Conservation (phyloP, 2,329 filamentous ascomycete genomes). For the Colletotrichum sojae region DNA sequence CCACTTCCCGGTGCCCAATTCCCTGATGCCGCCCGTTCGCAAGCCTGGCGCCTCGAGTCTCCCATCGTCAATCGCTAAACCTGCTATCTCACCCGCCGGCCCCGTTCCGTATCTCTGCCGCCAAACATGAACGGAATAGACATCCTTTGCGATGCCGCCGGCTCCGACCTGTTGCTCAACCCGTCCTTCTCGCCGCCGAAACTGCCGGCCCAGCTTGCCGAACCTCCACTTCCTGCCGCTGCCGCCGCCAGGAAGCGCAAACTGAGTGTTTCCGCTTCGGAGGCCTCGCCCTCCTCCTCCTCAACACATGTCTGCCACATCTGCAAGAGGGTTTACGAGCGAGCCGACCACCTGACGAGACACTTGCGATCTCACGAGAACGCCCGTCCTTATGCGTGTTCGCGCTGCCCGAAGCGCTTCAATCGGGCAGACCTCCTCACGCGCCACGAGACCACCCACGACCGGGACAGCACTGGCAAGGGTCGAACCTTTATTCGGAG, state of each 20-base stretch:
- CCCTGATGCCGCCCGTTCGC: slow-evolving; percentile 24
- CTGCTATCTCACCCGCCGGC: slow-evolving; percentile 7
- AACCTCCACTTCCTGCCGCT: slow-evolving; percentile 19
- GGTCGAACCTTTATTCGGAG: slow-evolving; percentile 34
- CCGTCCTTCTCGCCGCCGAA: slow-evolving; percentile 27
- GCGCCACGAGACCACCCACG: slow-evolving; percentile 38
- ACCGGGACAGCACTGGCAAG: slow-evolving; percentile 37
- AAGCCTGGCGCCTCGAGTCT: slow-evolving; percentile 13
- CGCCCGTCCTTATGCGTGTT: slow-evolving; percentile 36
- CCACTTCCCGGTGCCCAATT: slow-evolving; percentile 36
- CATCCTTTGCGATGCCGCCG: slow-evolving; percentile 38
- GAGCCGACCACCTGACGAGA: slow-evolving; percentile 37
- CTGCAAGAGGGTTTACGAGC: slow-evolving; percentile 35
- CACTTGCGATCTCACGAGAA: slow-evolving; percentile 39
- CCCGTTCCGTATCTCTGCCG: neutral
- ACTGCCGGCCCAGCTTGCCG: slow-evolving; percentile 26
- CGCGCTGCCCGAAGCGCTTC: slow-evolving; percentile 37
- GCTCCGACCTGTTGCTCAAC: slow-evolving; percentile 35
- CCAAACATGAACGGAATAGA: slow-evolving; percentile 36
- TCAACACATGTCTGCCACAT: slow-evolving; percentile 36
- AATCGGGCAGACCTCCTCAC: slow-evolving; percentile 38
- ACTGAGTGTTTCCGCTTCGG: slow-evolving; percentile 26
- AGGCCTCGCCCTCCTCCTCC: slow-evolving; percentile 24
- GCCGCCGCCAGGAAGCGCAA: slow-evolving; percentile 28
- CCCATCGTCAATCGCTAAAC: slow-evolving; percentile 17